Evolutionary conservation across 2,329 filamentous ascomycete species (phyloP).

Genomic region (Fusarium albidum): DNA sequence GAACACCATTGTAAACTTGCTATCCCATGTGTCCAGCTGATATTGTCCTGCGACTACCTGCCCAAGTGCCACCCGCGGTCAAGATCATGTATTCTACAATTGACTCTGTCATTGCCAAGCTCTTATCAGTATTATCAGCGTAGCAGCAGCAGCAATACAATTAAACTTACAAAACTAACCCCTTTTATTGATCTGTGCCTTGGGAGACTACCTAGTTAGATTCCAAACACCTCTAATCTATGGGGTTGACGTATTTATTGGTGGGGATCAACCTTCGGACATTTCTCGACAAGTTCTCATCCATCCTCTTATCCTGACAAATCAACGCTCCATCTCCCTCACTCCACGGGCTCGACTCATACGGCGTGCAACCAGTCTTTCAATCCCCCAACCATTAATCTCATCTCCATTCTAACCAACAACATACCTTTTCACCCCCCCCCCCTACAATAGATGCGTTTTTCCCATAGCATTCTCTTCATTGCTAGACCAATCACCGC

Average conservation of each 20-base stretch:
- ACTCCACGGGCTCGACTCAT: constrained; percentile 36
- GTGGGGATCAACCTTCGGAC: constrained; percentile 36
- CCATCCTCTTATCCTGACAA: constrained; percentile 37
- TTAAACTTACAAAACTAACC: too few relatives aligned
- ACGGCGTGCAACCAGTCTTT: constrained; percentile 14
- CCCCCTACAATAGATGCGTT: constrained; percentile 31
- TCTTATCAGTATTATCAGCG: too few relatives aligned
- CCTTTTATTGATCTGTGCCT: neutral
- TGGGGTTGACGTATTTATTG: neutral
- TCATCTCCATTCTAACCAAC: neutral
- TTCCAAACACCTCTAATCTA: neutral
- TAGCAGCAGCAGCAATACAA: too few relatives aligned
- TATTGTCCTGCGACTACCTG: too few relatives aligned
- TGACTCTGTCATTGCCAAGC: too few relatives aligned
- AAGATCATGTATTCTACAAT: too few relatives aligned
- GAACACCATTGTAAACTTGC: too few relatives aligned
- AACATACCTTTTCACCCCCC: neutral
- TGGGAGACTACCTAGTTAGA: neutral
- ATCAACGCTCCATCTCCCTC: constrained; percentile 36
- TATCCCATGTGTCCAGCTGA: too few relatives aligned
- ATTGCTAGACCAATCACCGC: constrained; percentile 24
- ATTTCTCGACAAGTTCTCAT: constrained; percentile 18
- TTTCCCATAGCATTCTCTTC: constrained; percentile 22
- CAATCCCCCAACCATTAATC: neutral
- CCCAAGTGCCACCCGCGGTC: too few relatives aligned